phyloP scores from a whole-genome alignment of 192 early-diverging fungal genomes.

The Coemansia sp. region DNA sequence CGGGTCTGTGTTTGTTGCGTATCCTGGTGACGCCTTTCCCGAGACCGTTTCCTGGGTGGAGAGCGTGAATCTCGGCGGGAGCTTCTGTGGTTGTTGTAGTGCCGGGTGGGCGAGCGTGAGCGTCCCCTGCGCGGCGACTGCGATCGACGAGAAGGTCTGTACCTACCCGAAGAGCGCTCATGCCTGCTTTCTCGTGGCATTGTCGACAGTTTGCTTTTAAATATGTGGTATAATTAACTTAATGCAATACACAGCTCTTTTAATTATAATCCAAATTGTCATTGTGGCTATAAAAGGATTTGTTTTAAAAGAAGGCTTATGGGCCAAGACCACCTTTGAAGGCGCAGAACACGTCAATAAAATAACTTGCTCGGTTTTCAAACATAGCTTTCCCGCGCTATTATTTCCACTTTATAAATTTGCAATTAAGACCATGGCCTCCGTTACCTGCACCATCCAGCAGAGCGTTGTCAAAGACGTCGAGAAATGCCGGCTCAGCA shows the following conservation, averaged over 20 bases:
- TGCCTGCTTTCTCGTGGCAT: constrained; percentile 35
- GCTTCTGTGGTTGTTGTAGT: constrained; percentile 8
- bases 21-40: constrained; percentile 19
- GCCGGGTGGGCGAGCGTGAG: constrained; percentile 33
- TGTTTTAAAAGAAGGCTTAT: neutral
- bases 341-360: no score
- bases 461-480: constrained; percentile 17
- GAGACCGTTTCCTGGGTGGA: constrained; percentile 13
- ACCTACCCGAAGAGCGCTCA: constrained; percentile 18
- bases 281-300: neutral
- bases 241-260: neutral
- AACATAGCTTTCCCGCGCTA: neutral
- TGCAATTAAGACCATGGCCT: constrained; percentile 8
- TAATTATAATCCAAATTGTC: neutral
- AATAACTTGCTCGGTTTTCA: no score
- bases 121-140: constrained; percentile 20
- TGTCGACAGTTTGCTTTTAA: neutral
- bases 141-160: constrained; percentile 13
- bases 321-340: neutral
- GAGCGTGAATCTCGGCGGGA: constrained; percentile 9
- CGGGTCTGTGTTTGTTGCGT: neutral
- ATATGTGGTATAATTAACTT: neutral
- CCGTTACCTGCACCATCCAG: constrained; percentile 28
- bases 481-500: constrained; percentile 27
- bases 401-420: neutral